A percentile compares a stretch with the other conserved stretches of the same genome.
Evolutionary conservation across 2,329 filamentous ascomycete genomes (phyloP).

Genomic region (Microthyrium microscopicum): DNA sequence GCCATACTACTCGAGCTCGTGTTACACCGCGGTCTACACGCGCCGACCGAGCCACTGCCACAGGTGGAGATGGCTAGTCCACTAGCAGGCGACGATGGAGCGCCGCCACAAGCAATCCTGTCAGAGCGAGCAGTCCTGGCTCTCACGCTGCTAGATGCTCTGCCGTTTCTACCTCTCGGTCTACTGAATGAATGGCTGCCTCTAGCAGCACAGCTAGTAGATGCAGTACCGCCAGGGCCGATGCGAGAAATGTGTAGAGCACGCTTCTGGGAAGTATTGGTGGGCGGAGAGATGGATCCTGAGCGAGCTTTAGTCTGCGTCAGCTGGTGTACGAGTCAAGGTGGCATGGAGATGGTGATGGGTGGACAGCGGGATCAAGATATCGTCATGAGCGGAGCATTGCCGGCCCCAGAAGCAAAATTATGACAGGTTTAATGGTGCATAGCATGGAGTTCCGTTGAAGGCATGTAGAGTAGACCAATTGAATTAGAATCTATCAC

Average conservation of each 20-base stretch:
- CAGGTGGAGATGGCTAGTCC: conserved; percentile 7
- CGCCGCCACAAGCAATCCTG: conserved; percentile 25
- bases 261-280: conserved; percentile 64
- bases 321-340: conserved; percentile 65
- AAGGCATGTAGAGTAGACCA: too few species aligned
- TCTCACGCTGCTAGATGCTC: conserved; percentile 61
- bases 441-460: too few species aligned
- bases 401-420: too few species aligned
- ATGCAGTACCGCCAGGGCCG: conserved; percentile 40
- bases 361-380: too few species aligned
- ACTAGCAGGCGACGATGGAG: conserved; percentile 19
- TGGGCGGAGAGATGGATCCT: conserved; percentile 74
- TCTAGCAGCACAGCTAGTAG: conserved; percentile 50
- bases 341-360: conserved; percentile 38
- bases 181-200: conserved; percentile 70
- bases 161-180: conserved; percentile 54
- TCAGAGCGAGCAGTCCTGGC: conserved; percentile 67
- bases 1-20: conserved; percentile 68
- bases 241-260: conserved; percentile 50
- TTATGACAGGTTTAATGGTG: too few species aligned
- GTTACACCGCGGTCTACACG: conserved; percentile 43
- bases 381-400: too few species aligned
- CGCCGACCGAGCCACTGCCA: conserved; percentile 28
- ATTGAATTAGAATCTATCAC: too few species aligned
- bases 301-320: conserved; percentile 65